Evolutionary conservation across 2,329 filamentous ascomycete genomes (phyloP).

Genomic region (Eutypella sp.): DNA sequence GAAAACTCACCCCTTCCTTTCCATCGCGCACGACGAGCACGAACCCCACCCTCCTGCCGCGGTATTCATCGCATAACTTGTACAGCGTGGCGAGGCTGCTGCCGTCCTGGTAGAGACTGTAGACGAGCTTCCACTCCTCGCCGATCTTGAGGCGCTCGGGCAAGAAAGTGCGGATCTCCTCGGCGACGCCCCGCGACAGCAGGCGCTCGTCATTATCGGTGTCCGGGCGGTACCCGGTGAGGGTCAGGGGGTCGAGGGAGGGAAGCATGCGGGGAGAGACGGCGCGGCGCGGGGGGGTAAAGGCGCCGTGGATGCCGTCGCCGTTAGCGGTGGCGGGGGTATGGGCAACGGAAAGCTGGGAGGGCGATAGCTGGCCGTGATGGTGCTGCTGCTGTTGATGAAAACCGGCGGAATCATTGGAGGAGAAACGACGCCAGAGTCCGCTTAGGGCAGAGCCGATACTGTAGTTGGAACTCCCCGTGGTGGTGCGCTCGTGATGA

Average conservation of each 20-base stretch:
- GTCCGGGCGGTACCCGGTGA: conserved; percentile 60
- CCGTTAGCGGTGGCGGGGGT: conserved; percentile 18
- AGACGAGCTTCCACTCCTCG: conserved; percentile 80
- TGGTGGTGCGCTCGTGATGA: conserved; percentile 4
- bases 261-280: conserved; percentile 81
- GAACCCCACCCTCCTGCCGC: conserved; percentile 72
- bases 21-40: conserved; percentile 82
- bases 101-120: conserved; percentile 88
- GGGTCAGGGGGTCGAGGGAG: conserved; percentile 73
- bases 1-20: conserved; percentile 60
- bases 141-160: conserved; percentile 82
- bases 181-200: conserved; percentile 69
- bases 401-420: conserved; percentile 33
- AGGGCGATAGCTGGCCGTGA: conserved; percentile 13
- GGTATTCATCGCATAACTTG: conserved; percentile 64
- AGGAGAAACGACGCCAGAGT: conserved; percentile 62
- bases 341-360: conserved; percentile 20
- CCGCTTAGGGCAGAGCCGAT: conserved; percentile 38
- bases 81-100: conserved; percentile 85
- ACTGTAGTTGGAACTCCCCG: conserved; percentile 13
- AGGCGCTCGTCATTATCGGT: conserved; percentile 59
- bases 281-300: conserved; percentile 55
- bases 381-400: conserved; percentile 17
- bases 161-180: conserved; percentile 87
- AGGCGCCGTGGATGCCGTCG: conserved; percentile 54